Evolutionary conservation across 2,329 filamentous ascomycete genomes (phyloP).

Genomic region (Gnomoniopsis smithogilvyi): DNA sequence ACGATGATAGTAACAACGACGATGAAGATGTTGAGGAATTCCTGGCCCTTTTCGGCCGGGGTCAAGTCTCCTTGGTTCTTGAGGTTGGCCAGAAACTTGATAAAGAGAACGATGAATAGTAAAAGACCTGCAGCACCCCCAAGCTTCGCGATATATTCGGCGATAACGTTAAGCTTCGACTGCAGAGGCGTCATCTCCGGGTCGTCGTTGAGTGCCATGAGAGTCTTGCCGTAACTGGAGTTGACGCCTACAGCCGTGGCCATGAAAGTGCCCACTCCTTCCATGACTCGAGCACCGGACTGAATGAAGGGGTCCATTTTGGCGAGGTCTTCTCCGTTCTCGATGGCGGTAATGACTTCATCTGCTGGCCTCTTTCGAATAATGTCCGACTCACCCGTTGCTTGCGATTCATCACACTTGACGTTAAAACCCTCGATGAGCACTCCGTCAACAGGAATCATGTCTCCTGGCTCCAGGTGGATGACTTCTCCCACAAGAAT

Average conservation of each 20-base stretch:
- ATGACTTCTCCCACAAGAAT: conserved; percentile 68
- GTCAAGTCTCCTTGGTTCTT: conserved; percentile 41
- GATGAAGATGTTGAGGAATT: conserved; percentile 73
- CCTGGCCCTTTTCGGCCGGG: conserved; percentile 73
- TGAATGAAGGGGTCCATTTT: conserved; percentile 84
- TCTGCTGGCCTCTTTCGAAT: conserved; percentile 66
- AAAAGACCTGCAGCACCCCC: conserved; percentile 74
- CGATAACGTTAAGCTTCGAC: conserved; percentile 71
- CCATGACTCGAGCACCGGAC: conserved; percentile 75
- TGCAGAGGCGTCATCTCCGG: conserved; percentile 75
- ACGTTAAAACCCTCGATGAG: conserved; percentile 71
- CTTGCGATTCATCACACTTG: conserved; percentile 75
- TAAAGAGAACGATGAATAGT: conserved; percentile 81
- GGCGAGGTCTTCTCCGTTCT: conserved; percentile 61
- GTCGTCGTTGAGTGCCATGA: conserved; percentile 70
- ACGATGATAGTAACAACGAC: conserved; percentile 78
- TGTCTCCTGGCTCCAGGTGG: conserved; percentile 70
- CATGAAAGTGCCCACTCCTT: conserved; percentile 72
- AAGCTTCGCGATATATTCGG: conserved; percentile 74
- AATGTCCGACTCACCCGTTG: conserved; percentile 76
- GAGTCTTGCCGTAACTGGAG: conserved; percentile 72
- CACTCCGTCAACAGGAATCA: conserved; percentile 71
- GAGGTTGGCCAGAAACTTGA: conserved; percentile 76
- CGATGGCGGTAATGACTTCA: conserved; percentile 67
- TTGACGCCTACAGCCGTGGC: conserved; percentile 71